Percentiles rank a stretch among this genome's conserved stretches.
These are phyloP conservation scores for Carex arenaria DNA, from an alignment of 202 grass and related monocot species.

Conservation along the genomic window DNA sequence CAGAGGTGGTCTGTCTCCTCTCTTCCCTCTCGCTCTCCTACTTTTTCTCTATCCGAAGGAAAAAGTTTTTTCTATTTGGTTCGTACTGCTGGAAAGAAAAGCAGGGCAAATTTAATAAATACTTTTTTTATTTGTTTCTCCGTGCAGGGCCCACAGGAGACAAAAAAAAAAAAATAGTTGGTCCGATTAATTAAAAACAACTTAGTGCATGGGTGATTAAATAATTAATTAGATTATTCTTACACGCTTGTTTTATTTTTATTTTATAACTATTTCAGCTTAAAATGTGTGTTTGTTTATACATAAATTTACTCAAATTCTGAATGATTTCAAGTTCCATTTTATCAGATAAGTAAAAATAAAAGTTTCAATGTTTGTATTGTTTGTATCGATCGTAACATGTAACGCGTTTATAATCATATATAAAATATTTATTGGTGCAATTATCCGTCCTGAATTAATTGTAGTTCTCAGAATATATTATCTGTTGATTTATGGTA, in stretches of 20 bases:
- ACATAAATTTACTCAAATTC: too few relatives aligned
- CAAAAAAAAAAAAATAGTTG: not conserved
- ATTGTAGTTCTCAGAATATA: too few relatives aligned
- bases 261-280: not conserved
- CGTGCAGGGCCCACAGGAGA: not conserved
- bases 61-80: constrained; percentile 1
- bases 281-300: too few relatives aligned
- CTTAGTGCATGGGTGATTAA: not conserved
- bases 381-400: too few relatives aligned
- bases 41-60: not conserved
- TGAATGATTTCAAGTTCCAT: too few relatives aligned
- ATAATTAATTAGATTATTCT: too few relatives aligned
- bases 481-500: too few relatives aligned
- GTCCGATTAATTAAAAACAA: not conserved
- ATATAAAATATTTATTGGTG: too few relatives aligned
- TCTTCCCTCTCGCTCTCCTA: not conserved
- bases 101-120: not conserved
- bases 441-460: too few relatives aligned
- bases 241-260: not conserved
- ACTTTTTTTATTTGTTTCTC: not conserved
- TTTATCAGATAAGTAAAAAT: too few relatives aligned
- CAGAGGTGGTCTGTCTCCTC: constrained; percentile 5
- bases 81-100: not conserved
- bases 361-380: too few relatives aligned
- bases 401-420: too few relatives aligned